phyloP scores from a whole-genome alignment of 2,329 filamentous ascomycete genomes.

The Sporothrix humicola region DNA sequence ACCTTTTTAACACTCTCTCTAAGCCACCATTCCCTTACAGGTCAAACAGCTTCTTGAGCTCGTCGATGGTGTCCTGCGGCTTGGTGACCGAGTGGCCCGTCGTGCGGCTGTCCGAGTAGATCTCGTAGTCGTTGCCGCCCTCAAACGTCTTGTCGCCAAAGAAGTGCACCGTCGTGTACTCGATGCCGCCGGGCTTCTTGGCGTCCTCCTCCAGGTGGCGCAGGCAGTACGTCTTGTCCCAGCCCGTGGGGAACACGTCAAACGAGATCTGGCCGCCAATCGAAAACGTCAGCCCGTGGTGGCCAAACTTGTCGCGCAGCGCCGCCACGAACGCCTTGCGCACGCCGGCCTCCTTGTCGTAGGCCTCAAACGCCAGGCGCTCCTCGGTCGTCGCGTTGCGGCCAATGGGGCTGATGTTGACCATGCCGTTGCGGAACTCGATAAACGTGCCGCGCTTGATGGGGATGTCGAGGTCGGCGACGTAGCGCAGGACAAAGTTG shows the following conservation, averaged over 20 bases:
- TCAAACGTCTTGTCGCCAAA: slow-evolving; percentile 94
- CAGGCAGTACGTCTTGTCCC: slow-evolving; percentile 99
- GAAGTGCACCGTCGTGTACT: slow-evolving; percentile 92
- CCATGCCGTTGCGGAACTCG: slow-evolving; percentile 91
- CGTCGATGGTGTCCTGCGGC: slow-evolving; percentile 80
- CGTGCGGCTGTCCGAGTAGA: slow-evolving; percentile 80
- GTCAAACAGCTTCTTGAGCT: slow-evolving; percentile 81
- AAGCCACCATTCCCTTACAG: slow-evolving; percentile 45
- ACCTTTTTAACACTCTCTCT: background rate
- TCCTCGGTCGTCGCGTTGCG: slow-evolving; percentile 84
- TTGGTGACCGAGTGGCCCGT: slow-evolving; percentile 82
- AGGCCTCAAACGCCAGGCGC: slow-evolving; percentile 80
- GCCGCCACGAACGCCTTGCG: slow-evolving; percentile 76
- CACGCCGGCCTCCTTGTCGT: slow-evolving; percentile 78
- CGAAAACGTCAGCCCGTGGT: slow-evolving; percentile 86
- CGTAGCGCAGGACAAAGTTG: slow-evolving; percentile 77
- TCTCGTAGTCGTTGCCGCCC: slow-evolving; percentile 96
- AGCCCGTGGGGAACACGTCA: slow-evolving; percentile 94
- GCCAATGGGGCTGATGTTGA: slow-evolving; percentile 83
- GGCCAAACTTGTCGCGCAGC: slow-evolving; percentile 79
- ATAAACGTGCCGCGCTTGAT: slow-evolving; percentile 84
- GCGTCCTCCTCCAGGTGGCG: slow-evolving; percentile 84
- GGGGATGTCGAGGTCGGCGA: slow-evolving; percentile 82
- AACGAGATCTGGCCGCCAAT: slow-evolving; percentile 98
- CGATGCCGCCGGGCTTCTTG: slow-evolving; percentile 68